These are phyloP conservation scores for Nakaseomyces kungkrabaensis DNA, from an alignment of 1,139 yeast species.

Conservation along the genomic window DNA sequence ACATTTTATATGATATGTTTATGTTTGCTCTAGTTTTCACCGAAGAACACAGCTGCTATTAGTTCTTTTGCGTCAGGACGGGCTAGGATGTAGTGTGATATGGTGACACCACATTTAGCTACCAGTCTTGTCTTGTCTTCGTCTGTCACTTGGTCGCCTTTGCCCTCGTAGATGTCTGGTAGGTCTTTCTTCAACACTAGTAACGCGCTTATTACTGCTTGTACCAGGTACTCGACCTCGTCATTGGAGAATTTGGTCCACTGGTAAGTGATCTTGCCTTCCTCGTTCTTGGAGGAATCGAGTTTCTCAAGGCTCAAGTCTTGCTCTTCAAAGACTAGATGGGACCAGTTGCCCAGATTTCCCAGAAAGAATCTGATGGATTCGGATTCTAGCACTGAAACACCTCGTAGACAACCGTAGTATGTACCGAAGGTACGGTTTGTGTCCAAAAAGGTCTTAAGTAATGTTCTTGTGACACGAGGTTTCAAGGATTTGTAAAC, in stretches of 20 bases:
- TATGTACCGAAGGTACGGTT: conserved; percentile 76
- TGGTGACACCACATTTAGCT: conserved; percentile 51
- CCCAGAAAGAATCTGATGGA: conserved; percentile 81
- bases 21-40: conserved; percentile 34
- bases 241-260: conserved; percentile 25
- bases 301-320: conserved; percentile 15
- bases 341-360: conserved; percentile 73
- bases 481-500: conserved; percentile 88
- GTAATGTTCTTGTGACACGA: conserved; percentile 81
- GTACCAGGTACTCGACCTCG: conserved; percentile 40
- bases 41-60: conserved; percentile 67
- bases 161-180: conserved; percentile 31
- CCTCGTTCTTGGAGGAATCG: conserved; percentile 2
- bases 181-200: conserved; percentile 27
- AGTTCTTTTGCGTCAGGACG: conserved; percentile 48
- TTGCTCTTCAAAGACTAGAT: conserved; percentile 38
- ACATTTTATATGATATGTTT: not conserved
- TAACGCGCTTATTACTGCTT: conserved; percentile 48
- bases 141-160: conserved; percentile 33
- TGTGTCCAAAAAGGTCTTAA: conserved; percentile 79
- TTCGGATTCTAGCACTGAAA: conserved; percentile 76
- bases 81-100: conserved; percentile 42
- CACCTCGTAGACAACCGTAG: conserved; percentile 83
- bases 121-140: conserved; percentile 39
- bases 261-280: conserved; percentile 7